Conservation (phyloP, 768 basidiomycete genomes). For the Trametopsis cervina region DNA sequence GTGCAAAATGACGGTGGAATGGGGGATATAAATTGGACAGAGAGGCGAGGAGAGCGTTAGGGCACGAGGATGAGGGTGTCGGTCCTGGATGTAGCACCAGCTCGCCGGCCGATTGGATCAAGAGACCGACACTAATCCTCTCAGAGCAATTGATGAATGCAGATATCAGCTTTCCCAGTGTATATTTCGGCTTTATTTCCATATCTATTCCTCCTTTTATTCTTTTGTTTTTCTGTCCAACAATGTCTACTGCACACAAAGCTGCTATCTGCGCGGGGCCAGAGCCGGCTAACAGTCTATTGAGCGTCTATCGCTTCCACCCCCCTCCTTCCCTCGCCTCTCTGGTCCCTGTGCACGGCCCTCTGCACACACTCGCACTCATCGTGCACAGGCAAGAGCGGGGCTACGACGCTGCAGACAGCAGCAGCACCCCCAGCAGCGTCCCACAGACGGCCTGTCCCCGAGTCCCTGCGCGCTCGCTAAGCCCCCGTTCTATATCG, state of each 20-base stretch:
- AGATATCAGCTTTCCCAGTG: too few species aligned
- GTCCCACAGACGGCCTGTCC: not conserved
- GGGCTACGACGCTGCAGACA: not conserved
- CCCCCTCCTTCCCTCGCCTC: conserved; percentile 7
- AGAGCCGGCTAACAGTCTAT: not conserved
- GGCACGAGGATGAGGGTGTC: conserved; percentile 20
- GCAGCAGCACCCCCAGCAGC: not conserved
- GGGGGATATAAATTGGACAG: conserved; percentile 14
- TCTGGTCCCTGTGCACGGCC: too few species aligned
- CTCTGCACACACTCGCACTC: too few species aligned
- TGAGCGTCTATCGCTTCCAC: conserved; percentile 6
- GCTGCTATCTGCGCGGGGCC: not conserved
- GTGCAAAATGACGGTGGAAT: not conserved
- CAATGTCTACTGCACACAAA: not conserved
- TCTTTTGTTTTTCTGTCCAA: conserved; percentile 8
- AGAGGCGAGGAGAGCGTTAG: not conserved
- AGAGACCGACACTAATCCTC: not conserved
- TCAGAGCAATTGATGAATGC: not conserved
- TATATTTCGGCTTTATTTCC: too few species aligned
- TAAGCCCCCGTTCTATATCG: not conserved
- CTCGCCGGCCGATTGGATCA: conserved; percentile 14
- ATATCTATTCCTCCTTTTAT: not conserved
- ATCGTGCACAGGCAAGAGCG: too few species aligned
- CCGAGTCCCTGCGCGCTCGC: not conserved
- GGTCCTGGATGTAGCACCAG: too few species aligned